phyloP scores from a whole-genome alignment of 2,329 filamentous ascomycete genomes.

The Clarireedia monteithiana region DNA sequence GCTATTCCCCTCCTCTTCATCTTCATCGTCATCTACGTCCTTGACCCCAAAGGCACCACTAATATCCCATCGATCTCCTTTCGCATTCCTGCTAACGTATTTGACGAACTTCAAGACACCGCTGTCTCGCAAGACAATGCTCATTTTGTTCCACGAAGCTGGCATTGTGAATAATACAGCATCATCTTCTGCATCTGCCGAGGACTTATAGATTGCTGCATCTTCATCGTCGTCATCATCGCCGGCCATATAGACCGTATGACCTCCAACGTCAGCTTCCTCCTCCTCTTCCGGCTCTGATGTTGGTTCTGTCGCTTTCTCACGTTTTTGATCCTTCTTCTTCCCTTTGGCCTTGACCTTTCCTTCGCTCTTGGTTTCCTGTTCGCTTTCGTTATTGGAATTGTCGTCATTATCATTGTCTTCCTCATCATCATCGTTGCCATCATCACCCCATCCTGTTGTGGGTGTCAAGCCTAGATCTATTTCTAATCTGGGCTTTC shows the following conservation, averaged over 20 bases:
- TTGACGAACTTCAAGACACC: constrained; percentile 91
- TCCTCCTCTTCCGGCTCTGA: constrained; percentile 22
- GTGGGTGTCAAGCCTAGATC: constrained; percentile 83
- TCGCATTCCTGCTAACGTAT: constrained; percentile 77
- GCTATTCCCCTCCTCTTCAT: constrained; percentile 30
- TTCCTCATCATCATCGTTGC: constrained; percentile 43
- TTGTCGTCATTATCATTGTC: constrained; percentile 30
- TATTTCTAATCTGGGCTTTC: constrained; percentile 73
- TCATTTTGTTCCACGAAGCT: constrained; percentile 82
- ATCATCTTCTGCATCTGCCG: constrained; percentile 61
- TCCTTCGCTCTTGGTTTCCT: constrained; percentile 21
- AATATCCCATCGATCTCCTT: constrained; percentile 89
- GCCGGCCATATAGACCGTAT: constrained; percentile 90
- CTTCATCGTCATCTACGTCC: constrained; percentile 40
- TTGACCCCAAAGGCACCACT: constrained; percentile 70
- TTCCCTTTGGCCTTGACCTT: background rate
- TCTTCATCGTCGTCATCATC: constrained; percentile 66
- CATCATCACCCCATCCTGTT: constrained; percentile 72
- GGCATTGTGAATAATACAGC: constrained; percentile 62
- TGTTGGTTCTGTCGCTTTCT: constrained; percentile 11
- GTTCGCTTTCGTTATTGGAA: constrained; percentile 19
- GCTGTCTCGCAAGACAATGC: constrained; percentile 79
- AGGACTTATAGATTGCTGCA: constrained; percentile 80
- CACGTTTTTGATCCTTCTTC: background rate
- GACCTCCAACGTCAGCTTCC: constrained; percentile 59